Evolutionary conservation across 2,329 filamentous ascomycete species (phyloP), one percentile per base, ranked within the genome.

Genomic region (Bipolaris gigantea): DNA sequence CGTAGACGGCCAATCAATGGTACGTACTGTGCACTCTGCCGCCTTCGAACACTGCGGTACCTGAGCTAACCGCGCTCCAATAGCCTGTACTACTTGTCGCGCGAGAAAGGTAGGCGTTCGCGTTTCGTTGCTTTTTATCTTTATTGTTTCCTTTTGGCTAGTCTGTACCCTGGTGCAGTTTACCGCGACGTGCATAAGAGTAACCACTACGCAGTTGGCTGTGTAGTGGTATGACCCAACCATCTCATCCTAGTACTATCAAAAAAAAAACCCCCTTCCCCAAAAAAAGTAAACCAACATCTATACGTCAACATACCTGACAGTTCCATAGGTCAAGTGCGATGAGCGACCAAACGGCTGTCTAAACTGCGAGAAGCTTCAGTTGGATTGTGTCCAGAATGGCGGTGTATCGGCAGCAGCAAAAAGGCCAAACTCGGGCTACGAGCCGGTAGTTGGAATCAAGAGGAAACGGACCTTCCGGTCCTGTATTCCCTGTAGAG

Each of bases 381-480:
- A 69, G 45, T 48, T 71, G 15, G 60, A 60, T 27, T 71, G 68
- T 41, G 63, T 71, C 4, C 68, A 71, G 41, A 57, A 64, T 50
- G 61, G 65, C 21, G 56, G 56, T 4, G 51, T 62, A 19, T 48
- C 58, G 6, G 39, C 59, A 6, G 50, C 57, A 2, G 44, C 54
- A 1, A 68, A 63, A 42, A 61, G 59, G 42, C 49, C 59, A 6
- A 62, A 48, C 21, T 44, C 56, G 10, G 40, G 60, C 5, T 50
- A 64, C 6, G 64, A 68, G 30, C 59, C 63, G 0, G 51, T 66
- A 18, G 62, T 62, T 11, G 65, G 67, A 10, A 68, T 70, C 50
- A 71, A 71, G 56, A 61, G 68, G 16, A 71, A 70, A 46, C 63
- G 68, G 11, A 71, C 68, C 1, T 71, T 70, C 38, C 60, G 68